phyloP scores from a whole-genome alignment of 2,329 filamentous ascomycete species.

The Aureobasidium sp. region DNA sequence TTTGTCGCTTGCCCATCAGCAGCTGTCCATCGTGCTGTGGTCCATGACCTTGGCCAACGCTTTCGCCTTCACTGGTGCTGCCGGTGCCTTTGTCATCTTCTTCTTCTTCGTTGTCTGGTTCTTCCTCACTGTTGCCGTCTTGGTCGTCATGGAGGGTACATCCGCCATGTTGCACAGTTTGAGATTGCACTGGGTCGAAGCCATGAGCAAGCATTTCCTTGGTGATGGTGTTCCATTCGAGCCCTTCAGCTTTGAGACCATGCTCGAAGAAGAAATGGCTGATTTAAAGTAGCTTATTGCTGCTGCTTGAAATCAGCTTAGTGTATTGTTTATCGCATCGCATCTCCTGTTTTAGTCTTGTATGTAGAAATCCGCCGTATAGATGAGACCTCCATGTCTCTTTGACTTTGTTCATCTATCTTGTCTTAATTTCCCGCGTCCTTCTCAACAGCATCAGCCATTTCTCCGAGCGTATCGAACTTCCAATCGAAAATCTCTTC shows the following conservation, averaged over 20 bases:
- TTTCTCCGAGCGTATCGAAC: conserved; percentile 50
- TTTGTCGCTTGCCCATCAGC: conserved; percentile 91
- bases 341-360: neutral
- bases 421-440: neutral
- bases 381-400: conserved; percentile 1
- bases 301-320: neutral
- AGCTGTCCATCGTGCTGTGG: conserved; percentile 94
- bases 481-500: conserved; percentile 44
- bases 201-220: conserved; percentile 95
- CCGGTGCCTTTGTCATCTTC: conserved; percentile 74
- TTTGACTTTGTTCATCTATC: neutral
- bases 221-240: conserved; percentile 75
- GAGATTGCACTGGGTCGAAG: conserved; percentile 91
- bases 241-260: conserved; percentile 77
- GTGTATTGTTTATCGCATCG: neutral
- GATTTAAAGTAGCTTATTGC: conserved; percentile 25
- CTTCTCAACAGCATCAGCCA: conserved; percentile 49
- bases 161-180: conserved; percentile 92
- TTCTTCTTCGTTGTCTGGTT: conserved; percentile 86
- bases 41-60: conserved; percentile 83
- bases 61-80: conserved; percentile 55
- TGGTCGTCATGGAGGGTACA: conserved; percentile 93
- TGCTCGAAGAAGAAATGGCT: conserved; percentile 68
- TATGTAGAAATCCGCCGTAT: conserved; percentile 10
- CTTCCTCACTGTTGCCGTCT: conserved; percentile 65